Base-by-base conservation (phyloP, 2,329 filamentous ascomycete species). In the Colletotrichum falcatum region DNA sequence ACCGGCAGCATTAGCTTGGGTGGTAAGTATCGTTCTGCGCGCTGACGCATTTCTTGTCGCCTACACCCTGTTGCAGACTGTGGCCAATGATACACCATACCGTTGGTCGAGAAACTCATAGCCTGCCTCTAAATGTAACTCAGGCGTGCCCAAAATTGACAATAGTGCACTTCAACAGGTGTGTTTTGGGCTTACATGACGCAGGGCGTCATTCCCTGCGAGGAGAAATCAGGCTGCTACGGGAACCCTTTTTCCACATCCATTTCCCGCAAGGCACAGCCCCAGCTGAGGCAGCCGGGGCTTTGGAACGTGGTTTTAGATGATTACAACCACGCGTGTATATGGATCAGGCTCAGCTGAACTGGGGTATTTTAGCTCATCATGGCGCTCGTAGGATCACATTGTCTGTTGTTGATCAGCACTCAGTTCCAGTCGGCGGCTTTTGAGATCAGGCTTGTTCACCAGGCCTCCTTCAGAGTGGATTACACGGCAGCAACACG, bases 171-270 rank as follows among this genome's bases (percentile, higher is more conserved):
- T 35, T 30, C 28, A 48, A 20, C 39, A 35, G 20, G 28, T 20
- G 56, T 2, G 6, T 48, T 33, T 12, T 6, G 56, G 26, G 26
- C n/a, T n/a, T n/a, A n/a, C n/a, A 14, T 37, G 28, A 46, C 12
- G 26, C 37, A 12, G 14, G 28, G 20, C 28, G 14, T 12, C 39
- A 26, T 30, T 28, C 7, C 28, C 7, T 11, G 14, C 39, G 20
- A 28, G 3, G 30, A 20, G 39, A 6, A 8, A 20, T 60, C n/a
- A 35, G 39, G 42, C 39, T 44, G 28, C 7, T 3, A 11, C 20
- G 35, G 28, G 56, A 26, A n/a, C 30, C 11, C 56, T 35, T 60
- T 60, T 60, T 60, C 56, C 56, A 60, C 26, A 35, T 48, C 28
- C 26, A 46, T 33, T 11, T 60, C 39, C 9, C 26, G n/a, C 12